phyloP scores from a whole-genome alignment of 2,329 filamentous ascomycete genomes.

The Fusarium sp. region DNA sequence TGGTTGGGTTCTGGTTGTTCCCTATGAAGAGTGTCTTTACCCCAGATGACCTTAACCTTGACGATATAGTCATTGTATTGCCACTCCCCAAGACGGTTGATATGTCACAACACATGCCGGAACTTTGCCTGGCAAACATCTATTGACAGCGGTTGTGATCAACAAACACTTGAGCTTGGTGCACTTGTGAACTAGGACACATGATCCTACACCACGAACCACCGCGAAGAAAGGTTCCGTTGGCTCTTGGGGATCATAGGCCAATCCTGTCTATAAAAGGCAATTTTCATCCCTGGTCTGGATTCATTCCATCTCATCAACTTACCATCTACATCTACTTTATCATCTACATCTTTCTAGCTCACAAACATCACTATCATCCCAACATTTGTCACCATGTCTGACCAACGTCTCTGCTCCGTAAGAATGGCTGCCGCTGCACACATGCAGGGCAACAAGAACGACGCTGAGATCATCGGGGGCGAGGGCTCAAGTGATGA shows the following conservation, averaged over 20 bases:
- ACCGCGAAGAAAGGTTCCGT: neutral
- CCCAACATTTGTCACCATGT: neutral
- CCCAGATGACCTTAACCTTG: slow-evolving; percentile 21
- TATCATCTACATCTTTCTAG: too few relatives aligned
- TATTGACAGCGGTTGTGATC: neutral
- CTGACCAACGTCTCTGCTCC: neutral
- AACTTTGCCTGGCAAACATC: slow-evolving; percentile 36
- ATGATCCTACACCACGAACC: neutral
- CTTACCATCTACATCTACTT: too few relatives aligned
- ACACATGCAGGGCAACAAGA: neutral
- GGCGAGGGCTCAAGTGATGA: neutral
- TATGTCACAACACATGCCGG: neutral
- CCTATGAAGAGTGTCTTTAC: neutral
- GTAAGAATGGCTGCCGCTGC: neutral
- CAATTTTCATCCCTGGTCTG: neutral
- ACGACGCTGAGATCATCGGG: neutral
- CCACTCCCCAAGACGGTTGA: neutral
- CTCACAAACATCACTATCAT: neutral
- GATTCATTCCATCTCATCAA: neutral
- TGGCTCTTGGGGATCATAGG: neutral
- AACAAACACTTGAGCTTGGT: neutral
- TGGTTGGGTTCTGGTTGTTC: slow-evolving; percentile 5
- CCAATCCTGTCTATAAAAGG: neutral
- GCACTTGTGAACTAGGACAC: neutral
- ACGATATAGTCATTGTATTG: fast-evolving